phyloP scores from a whole-genome alignment of 2,329 filamentous ascomycete species.

The Aureobasidium leucospermi region DNA sequence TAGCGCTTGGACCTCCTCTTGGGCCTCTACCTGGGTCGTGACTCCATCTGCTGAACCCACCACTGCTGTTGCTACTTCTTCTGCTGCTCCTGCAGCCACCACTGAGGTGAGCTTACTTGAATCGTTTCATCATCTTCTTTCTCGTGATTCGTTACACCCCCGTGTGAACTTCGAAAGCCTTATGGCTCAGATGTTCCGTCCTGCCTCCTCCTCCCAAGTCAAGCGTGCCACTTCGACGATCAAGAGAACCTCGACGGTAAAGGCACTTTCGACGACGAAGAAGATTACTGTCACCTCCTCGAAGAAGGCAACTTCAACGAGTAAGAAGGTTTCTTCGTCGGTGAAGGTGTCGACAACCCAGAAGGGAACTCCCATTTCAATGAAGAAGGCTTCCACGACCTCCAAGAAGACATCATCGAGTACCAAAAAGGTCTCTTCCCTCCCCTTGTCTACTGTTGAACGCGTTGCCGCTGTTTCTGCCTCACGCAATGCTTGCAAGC shows the following conservation, averaged over 20 bases:
- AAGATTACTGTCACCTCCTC: not conserved
- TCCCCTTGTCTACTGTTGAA: constrained; percentile 7
- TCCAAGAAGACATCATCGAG: constrained; percentile 7
- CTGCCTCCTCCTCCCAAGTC: constrained; percentile 5
- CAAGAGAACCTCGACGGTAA: constrained; percentile 8
- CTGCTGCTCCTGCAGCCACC: constrained; percentile 11
- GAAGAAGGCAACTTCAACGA: constrained; percentile 10
- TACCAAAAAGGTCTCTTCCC: constrained; percentile 7
- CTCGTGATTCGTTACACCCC: constrained; percentile 7
- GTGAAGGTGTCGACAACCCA: not conserved
- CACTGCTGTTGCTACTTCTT: constrained; percentile 13
- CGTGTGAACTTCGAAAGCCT: constrained; percentile 9
- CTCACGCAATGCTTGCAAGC: constrained; percentile 8
- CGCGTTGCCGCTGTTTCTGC: not conserved
- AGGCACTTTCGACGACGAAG: constrained; percentile 5
- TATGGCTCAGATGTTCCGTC: constrained; percentile 10
- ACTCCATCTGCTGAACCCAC: constrained; percentile 8
- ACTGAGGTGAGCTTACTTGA: constrained; percentile 9
- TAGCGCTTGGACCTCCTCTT: constrained; percentile 7
- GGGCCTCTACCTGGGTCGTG: constrained; percentile 5
- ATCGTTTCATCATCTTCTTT: constrained; percentile 10
- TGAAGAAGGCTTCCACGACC: constrained; percentile 9
- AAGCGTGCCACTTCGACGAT: constrained; percentile 16
- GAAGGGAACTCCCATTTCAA: not conserved
- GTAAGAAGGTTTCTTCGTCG: constrained; percentile 9